Percentiles rank a stretch among this genome's conserved stretches.
phyloP scores from a whole-genome alignment of 2,329 filamentous ascomycete species.

The Apiospora pterosperma region DNA sequence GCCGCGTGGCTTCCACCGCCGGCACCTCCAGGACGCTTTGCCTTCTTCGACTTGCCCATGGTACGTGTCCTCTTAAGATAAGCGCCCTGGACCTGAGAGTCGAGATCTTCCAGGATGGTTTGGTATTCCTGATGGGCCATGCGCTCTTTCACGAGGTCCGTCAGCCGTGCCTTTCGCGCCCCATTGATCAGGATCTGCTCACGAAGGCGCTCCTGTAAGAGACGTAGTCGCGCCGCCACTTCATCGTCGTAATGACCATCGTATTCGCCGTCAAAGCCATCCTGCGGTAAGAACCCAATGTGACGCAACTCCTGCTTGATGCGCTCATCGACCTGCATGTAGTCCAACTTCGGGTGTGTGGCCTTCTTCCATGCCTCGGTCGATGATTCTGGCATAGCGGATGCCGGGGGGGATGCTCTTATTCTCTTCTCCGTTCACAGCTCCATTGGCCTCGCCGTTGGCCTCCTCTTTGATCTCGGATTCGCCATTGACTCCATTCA shows the following conservation, averaged over 20 bases:
- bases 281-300: conserved; percentile 78
- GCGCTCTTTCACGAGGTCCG: conserved; percentile 83
- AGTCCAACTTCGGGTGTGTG: conserved; percentile 73
- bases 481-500: conserved; percentile 44
- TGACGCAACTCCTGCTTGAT: conserved; percentile 87
- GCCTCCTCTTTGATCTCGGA: conserved; percentile 52
- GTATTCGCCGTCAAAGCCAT: conserved; percentile 68
- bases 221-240: conserved; percentile 82
- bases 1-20: conserved; percentile 66
- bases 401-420: conserved; percentile 62
- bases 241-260: conserved; percentile 92
- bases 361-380: conserved; percentile 77
- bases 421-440: conserved; percentile 34
- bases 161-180: conserved; percentile 80
- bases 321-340: conserved; percentile 82
- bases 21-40: conserved; percentile 73
- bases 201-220: conserved; percentile 78
- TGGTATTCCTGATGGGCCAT: conserved; percentile 97
- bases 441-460: conserved; percentile 41
- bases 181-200: conserved; percentile 85
- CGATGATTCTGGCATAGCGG: conserved; percentile 74
- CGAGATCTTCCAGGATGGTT: conserved; percentile 94
- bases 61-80: conserved; percentile 95
- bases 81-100: conserved; percentile 89
- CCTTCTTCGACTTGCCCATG: conserved; percentile 90